Evolutionary conservation across 305 asterid species (phyloP).

Genomic region (Withania somnifera): DNA sequence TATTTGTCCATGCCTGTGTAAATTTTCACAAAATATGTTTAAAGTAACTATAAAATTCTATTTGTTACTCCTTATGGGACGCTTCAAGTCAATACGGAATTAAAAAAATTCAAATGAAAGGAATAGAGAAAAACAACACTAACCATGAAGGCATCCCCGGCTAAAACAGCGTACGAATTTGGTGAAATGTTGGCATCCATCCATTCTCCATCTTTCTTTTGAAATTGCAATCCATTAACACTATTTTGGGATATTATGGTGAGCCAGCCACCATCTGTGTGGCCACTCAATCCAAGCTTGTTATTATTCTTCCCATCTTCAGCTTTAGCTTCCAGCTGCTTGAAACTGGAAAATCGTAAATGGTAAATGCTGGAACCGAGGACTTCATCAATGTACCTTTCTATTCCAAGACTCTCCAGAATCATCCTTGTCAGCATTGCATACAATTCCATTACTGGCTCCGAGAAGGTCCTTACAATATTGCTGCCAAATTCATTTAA

Average conservation of each 20-base stretch:
- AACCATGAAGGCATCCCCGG: no score
- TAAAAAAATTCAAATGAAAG: no score
- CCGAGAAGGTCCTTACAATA: background rate
- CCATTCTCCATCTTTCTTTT: background rate
- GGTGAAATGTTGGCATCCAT: background rate
- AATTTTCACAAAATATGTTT: no score
- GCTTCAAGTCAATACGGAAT: no score
- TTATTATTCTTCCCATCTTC: background rate
- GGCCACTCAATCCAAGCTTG: background rate
- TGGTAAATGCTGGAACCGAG: background rate
- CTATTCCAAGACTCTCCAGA: background rate
- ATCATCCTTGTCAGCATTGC: background rate
- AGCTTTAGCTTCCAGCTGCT: background rate
- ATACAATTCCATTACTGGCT: background rate
- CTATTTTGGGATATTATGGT: no score
- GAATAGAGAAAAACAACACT: no score
- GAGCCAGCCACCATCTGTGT: background rate
- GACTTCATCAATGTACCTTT: background rate
- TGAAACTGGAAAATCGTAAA: background rate
- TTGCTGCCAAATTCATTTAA: background rate
- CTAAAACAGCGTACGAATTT: background rate
- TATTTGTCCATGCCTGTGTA: no score
- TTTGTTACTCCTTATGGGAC: no score
- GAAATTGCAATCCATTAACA: background rate
- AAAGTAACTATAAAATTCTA: no score